Evolutionary conservation across 1,284 basidiomycete genomes (phyloP).

Genomic region (Irpex sp.): DNA sequence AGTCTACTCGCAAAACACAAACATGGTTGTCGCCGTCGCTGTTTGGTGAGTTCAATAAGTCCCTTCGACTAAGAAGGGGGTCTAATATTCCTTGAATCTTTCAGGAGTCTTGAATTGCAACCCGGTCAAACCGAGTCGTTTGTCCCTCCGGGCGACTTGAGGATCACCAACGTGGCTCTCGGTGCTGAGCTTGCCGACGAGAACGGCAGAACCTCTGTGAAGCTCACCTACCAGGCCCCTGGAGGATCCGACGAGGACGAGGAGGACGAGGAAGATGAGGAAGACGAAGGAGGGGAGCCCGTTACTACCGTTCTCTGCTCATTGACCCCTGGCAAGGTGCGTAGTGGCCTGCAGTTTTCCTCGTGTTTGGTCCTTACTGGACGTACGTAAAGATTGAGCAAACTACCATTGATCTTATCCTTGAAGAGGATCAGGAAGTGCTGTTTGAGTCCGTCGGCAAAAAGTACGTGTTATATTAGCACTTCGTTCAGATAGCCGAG

Average conservation of each 20-base stretch:
- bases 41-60: constrained; percentile 9
- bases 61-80: not conserved
- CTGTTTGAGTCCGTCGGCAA: constrained; percentile 78
- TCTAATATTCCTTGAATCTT: not conserved
- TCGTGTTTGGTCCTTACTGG: not conserved
- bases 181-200: constrained; percentile 69
- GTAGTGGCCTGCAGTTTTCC: constrained; percentile 13
- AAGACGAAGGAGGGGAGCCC: constrained; percentile 37
- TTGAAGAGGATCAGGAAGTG: constrained; percentile 71
- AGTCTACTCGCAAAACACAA: constrained; percentile 5
- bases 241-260: constrained; percentile 30
- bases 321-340: constrained; percentile 69
- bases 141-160: constrained; percentile 68
- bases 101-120: constrained; percentile 57
- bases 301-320: constrained; percentile 59
- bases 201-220: constrained; percentile 74
- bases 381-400: constrained; percentile 68
- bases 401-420: constrained; percentile 69
- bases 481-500: not conserved
- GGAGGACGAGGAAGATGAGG: constrained; percentile 51
- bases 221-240: constrained; percentile 63
- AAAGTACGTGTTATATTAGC: constrained; percentile 54
- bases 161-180: constrained; percentile 83
- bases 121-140: constrained; percentile 65
- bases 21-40: constrained; percentile 14